Evolutionary conservation across 495 filamentous ascomycete species (phyloP).

Genomic region (Aspergillus ostianus): DNA sequence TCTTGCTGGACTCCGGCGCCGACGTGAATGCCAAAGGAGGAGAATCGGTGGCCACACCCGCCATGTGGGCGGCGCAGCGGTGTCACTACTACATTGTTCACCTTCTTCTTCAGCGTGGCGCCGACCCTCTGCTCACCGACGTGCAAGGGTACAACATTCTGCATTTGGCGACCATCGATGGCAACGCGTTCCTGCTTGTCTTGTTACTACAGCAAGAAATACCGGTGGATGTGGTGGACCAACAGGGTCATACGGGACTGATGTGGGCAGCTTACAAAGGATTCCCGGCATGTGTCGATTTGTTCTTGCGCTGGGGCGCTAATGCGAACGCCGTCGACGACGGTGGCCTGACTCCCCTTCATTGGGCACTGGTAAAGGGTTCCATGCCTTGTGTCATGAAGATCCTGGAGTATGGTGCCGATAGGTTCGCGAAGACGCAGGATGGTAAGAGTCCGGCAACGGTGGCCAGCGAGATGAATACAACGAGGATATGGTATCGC

Average conservation of each 20-base stretch:
- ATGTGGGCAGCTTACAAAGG: conserved; percentile 99
- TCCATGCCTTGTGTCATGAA: conserved; percentile 83
- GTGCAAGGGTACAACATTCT: conserved; percentile 95
- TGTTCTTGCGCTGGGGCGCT: conserved; percentile 93
- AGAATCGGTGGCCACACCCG: conserved; percentile 86
- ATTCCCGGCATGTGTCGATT: conserved; percentile 82
- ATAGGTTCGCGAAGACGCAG: conserved; percentile 80
- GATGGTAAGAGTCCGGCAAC: conserved; percentile 84
- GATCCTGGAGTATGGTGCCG: conserved; percentile 88
- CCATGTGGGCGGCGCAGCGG: conserved; percentile 94
- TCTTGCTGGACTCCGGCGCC: conserved; percentile 84
- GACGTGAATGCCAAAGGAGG: conserved; percentile 93
- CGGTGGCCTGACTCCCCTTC: conserved; percentile 85
- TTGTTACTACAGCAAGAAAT: conserved; percentile 89
- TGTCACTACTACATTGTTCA: conserved; percentile 86
- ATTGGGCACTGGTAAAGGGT: conserved; percentile 96
- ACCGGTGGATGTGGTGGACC: conserved; percentile 83
- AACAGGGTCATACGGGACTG: conserved; percentile 83
- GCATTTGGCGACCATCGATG: conserved; percentile 94
- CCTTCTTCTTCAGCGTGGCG: conserved; percentile 80
- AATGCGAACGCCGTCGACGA: conserved; percentile 89
- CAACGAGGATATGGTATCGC: conserved; percentile 73
- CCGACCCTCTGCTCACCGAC: conserved; percentile 85
- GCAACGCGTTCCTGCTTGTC: conserved; percentile 90
- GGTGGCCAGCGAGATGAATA: conserved; percentile 88